Base-by-base conservation (phyloP, 306 rosid genomes). In the Pyrus betulifolia region DNA sequence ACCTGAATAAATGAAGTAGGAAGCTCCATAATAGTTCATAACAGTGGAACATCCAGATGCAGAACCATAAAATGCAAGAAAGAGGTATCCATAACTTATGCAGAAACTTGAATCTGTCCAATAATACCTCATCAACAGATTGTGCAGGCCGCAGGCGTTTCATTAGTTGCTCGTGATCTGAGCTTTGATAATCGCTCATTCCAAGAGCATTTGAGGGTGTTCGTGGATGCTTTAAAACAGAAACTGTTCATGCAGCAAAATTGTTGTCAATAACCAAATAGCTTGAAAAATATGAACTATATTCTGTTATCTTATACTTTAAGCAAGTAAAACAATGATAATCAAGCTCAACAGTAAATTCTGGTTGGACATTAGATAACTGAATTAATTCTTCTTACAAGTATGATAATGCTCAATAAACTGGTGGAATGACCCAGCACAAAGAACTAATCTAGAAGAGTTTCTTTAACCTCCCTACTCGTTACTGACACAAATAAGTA, bases 221-320 rank as follows among this genome's bases (percentile, higher is more conserved):
- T 82, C 86, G 82, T 67, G 91, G 46, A 81, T 85, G 90, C 86
- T 84, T 87, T 86, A 86, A 60, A 58, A 75, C n/a, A 25, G 91
- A 66, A 71, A 82, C 94, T 89, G 70, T 82, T 71, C 63, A 74
- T 59, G 69, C 61, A 69, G 61, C 61, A 69, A 62, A 49, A 54
- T 70, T 67, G 51, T 59, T 61, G n/a, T 58, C 54, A 5, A 60
- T 79, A 69, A 83, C 70, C 65, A 69, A 64, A 62, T 11, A 67
- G 27, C 38, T 52, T 57, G 42, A 67, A 51, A 61, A 45, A 21
- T 54, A 28, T 45, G 35, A 46, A 33, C 38, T 6, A 54, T 45
- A 73, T 30, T 54, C 23, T 58, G 25, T 58, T 38, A 19, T 51
- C 65, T 35, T 23, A 5, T 58, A 59, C 67, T 58, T 73, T 54